Evolutionary conservation across 192 early-diverging fungal genomes (phyloP).

Genomic region (Backusella circina): DNA sequence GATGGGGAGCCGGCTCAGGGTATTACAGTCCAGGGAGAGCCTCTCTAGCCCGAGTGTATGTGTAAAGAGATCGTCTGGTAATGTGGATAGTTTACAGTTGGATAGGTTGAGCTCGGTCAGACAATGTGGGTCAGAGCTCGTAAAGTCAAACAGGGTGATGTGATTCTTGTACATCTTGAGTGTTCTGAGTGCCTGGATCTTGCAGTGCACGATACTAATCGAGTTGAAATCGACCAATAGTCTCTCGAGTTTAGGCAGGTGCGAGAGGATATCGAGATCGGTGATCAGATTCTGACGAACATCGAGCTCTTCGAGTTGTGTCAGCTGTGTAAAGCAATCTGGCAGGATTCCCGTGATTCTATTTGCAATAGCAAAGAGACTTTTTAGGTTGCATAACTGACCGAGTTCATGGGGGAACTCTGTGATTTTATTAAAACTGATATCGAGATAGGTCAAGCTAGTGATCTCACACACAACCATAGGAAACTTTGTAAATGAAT

Average conservation of each 20-base stretch:
- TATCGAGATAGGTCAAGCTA: conserved; percentile 65
- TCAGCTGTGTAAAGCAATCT: conserved; percentile 49
- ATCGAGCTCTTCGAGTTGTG: conserved; percentile 67
- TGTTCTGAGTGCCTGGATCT: conserved; percentile 48
- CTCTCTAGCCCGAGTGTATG: conserved; percentile 52
- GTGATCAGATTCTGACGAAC: conserved; percentile 78
- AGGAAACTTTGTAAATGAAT: conserved; percentile 71
- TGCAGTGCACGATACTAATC: conserved; percentile 58
- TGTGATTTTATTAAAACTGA: conserved; percentile 80
- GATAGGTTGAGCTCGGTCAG: conserved; percentile 55
- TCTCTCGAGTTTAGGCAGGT: conserved; percentile 56
- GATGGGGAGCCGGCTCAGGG: conserved; percentile 60
- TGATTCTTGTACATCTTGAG: conserved; percentile 65
- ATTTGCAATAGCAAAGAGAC: conserved; percentile 72
- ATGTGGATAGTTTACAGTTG: conserved; percentile 65
- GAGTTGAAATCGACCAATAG: conserved; percentile 71
- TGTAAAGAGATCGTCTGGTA: conserved; percentile 59
- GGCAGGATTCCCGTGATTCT: conserved; percentile 69
- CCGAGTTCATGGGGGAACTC: conserved; percentile 70
- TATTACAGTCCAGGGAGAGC: conserved; percentile 67
- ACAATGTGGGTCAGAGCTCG: conserved; percentile 8
- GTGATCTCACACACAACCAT: conserved; percentile 59
- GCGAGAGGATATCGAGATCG: conserved; percentile 56
- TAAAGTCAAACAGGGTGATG: conserved; percentile 63
- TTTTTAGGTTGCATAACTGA: conserved; percentile 52